Percentiles rank a stretch among this genome's conserved stretches.
phyloP scores from a whole-genome alignment of 202 grass and related monocot species.

The Setaria viridis region DNA sequence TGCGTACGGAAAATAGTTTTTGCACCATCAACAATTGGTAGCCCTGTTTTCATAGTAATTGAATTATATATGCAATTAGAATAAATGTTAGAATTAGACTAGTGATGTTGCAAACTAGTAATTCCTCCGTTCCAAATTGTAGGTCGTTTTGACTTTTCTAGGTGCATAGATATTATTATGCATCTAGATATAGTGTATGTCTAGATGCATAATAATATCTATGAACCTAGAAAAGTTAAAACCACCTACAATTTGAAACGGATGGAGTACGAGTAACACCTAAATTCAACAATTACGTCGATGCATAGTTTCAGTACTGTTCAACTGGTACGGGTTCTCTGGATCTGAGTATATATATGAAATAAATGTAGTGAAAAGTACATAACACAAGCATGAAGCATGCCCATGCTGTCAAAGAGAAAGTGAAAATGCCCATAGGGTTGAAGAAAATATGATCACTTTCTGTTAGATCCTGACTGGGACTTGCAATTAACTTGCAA shows the following conservation, averaged over 20 bases:
- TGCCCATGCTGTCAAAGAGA: not conserved
- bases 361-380: not conserved
- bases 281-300: not conserved
- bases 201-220: too few relatives aligned
- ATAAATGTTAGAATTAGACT: too few relatives aligned
- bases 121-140: too few relatives aligned
- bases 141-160: too few relatives aligned
- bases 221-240: too few relatives aligned
- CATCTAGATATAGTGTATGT: too few relatives aligned
- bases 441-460: not conserved
- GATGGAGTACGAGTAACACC: not conserved
- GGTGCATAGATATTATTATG: too few relatives aligned
- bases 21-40: too few relatives aligned
- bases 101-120: not conserved
- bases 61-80: too few relatives aligned
- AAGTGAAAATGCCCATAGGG: not conserved
- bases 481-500: not conserved
- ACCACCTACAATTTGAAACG: too few relatives aligned
- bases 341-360: too few relatives aligned
- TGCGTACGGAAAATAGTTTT: not conserved
- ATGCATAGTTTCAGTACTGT: not conserved
- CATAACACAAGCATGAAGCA: not conserved
- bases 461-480: conserved; percentile 16
- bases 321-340: not conserved
- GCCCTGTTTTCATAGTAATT: too few relatives aligned